These are phyloP conservation scores for Rhizopus arrhizus DNA, from an alignment of 371 early-diverging fungal genomes.

Conservation along the genomic window DNA sequence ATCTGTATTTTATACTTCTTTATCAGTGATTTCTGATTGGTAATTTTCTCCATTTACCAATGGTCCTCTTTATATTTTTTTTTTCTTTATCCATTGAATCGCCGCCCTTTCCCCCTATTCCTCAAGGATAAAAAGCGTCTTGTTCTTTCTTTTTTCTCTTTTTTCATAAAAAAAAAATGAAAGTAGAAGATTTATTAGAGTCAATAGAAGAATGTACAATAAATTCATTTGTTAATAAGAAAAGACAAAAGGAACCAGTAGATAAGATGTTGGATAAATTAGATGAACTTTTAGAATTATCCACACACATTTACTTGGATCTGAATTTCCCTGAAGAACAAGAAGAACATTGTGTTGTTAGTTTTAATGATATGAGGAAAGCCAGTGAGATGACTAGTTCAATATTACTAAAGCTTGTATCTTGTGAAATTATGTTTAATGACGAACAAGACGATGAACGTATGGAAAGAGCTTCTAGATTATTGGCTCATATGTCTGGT, in stretches of 20 bases:
- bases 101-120: not conserved
- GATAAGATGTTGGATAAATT: slow-evolving; percentile 25
- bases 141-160: slow-evolving; percentile 1
- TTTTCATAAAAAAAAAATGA: not conserved
- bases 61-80: not conserved
- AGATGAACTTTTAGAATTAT: slow-evolving; percentile 35
- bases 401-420: slow-evolving; percentile 35
- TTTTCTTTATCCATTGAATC: slow-evolving; percentile 8
- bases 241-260: slow-evolving; percentile 7
- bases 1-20: not conserved
- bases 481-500: slow-evolving; percentile 51
- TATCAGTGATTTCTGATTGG: not conserved
- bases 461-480: slow-evolving; percentile 40
- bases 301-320: slow-evolving; percentile 41
- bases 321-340: slow-evolving; percentile 23
- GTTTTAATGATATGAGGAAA: slow-evolving; percentile 25
- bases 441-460: slow-evolving; percentile 39
- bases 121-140: not conserved
- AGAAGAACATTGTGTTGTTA: slow-evolving; percentile 27
- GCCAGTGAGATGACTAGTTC: slow-evolving; percentile 30
- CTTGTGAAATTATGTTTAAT: slow-evolving; percentile 24
- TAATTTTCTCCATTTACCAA: not conserved
- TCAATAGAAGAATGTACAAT: slow-evolving; percentile 5
- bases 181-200: slow-evolving; percentile 6
- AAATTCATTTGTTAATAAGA: slow-evolving; percentile 6